Percentiles rank a stretch among this genome's conserved stretches.
phyloP scores from a whole-genome alignment of 139 green algal species.

The Micractinium sp. region DNA sequence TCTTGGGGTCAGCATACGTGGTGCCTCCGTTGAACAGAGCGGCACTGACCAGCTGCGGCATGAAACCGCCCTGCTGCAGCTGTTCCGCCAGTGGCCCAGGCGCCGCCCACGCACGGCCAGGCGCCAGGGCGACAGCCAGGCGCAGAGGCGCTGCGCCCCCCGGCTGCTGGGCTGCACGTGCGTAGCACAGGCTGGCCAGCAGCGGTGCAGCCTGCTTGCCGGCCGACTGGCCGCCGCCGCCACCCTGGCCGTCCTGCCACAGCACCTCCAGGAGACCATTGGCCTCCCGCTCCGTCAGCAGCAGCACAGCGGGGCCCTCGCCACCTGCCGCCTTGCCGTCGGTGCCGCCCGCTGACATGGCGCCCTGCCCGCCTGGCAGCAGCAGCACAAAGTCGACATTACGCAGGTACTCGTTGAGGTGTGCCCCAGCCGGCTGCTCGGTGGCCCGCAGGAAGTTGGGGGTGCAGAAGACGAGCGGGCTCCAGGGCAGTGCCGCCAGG shows the following conservation, averaged over 20 bases:
- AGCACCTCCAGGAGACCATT: constrained; percentile 49
- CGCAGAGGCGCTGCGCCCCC: neutral
- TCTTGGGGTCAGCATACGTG: constrained; percentile 10
- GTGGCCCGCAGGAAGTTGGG: constrained; percentile 46
- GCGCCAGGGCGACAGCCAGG: neutral
- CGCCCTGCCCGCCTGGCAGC: constrained; percentile 31
- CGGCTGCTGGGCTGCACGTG: neutral
- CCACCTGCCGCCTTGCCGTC: neutral
- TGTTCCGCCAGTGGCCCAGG: neutral
- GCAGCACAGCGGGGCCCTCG: constrained; percentile 32
- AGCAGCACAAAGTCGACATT: constrained; percentile 48
- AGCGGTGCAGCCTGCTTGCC: neutral
- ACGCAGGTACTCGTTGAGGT: constrained; percentile 51
- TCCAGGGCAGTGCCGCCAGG: constrained; percentile 17
- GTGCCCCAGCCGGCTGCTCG: too few species aligned
- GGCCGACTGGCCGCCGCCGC: neutral
- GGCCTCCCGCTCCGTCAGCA: constrained; percentile 64
- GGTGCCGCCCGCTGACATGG: neutral
- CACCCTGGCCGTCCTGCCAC: neutral
- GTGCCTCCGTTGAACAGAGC: constrained; percentile 54
- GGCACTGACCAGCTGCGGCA: constrained; percentile 33
- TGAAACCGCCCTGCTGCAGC: neutral
- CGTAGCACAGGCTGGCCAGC: constrained; percentile 27
- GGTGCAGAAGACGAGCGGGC: constrained; percentile 37
- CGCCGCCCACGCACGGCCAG: neutral